Evolutionary conservation across 2,329 filamentous ascomycete genomes (phyloP), one percentile per base, ranked within the genome.

Genomic region (Aspergillus costaricaensis): DNA sequence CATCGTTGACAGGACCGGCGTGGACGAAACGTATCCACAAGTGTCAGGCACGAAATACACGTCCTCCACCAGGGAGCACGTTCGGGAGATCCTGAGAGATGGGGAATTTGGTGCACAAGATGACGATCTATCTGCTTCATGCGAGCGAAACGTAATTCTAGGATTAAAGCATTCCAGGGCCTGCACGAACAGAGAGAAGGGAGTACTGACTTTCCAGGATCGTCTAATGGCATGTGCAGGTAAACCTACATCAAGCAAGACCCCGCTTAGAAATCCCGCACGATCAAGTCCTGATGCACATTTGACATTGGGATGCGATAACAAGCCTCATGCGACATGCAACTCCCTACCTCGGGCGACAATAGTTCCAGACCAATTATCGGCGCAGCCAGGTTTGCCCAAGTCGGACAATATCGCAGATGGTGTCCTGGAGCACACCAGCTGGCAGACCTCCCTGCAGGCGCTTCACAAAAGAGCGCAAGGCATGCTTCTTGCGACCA

Each of bases 401-500:
- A 50, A 17, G 25, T n/a, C 21, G 19, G 25, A n/a, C 5, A 21
- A 30, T 21, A 9, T 4, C 25, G 25, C 55, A 39, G 23, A 54
- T 43, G 43, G n/a, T 14, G 15, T 25, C 36, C 21, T 49, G 21
- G 10, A 41, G 17, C 49, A 51, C 25, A 36, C 27, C 41, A 51
- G 57, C n/a, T 39, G 48, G 55, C 58, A 50, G 41, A 54, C 50
- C 58, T 25, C 49, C 15, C 38, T 66, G 25, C 62, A 61, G 14
- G 53, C 56, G 54, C 32, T 63, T 10, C 60, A 60, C n/a, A 48
- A 52, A 21, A 63, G 57, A 47, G 63, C 68, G 9, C 65, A 70
- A 43, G 60, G 66, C 44, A 67, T 73, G 23, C 61, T 76, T 17
- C 41, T 67, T 19, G 63, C 68, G 51, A 73, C 70, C 3, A 72